A percentile compares a stretch with the other conserved stretches of the same genome.
Evolutionary conservation across 1,139 yeast genomes (phyloP).

Genomic region (Taphrina deformans): DNA sequence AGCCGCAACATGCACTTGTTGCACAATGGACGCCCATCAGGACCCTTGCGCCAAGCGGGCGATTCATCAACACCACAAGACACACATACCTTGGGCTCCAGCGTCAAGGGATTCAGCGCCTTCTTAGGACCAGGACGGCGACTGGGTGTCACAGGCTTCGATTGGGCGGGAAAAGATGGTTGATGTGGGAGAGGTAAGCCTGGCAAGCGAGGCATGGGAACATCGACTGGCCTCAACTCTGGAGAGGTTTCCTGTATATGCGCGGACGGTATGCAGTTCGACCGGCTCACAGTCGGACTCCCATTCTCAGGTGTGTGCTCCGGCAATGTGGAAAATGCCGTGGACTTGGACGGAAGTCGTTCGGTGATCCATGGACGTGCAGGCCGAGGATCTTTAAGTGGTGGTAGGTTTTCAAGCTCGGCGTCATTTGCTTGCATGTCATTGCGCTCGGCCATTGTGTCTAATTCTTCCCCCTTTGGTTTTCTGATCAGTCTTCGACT

Average conservation of each 20-base stretch:
- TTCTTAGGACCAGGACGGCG: constrained; percentile 13
- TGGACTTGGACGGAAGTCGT: neutral
- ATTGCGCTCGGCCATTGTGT: neutral
- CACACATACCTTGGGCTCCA: constrained; percentile 2
- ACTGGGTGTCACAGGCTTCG: constrained; percentile 2
- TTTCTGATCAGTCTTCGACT: constrained; percentile 4
- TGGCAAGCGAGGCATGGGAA: neutral
- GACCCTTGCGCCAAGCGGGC: constrained; percentile 17
- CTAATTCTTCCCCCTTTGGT: neutral
- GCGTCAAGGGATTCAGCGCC: constrained; percentile 2
- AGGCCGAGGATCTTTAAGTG: constrained; percentile 1
- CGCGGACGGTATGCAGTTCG: neutral
- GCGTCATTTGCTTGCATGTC: neutral
- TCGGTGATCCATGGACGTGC: constrained; percentile 11
- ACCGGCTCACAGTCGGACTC: neutral
- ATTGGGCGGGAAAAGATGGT: neutral
- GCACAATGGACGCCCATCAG: constrained; percentile 11
- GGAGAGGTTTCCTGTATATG: neutral
- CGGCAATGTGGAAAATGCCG: neutral
- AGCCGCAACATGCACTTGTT: constrained; percentile 16
- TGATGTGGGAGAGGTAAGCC: neutral
- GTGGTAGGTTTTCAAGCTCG: neutral
- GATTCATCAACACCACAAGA: constrained; percentile 8
- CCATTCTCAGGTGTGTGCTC: neutral
- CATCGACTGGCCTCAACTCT: neutral